Evolutionary conservation across 2,329 filamentous ascomycete species (phyloP), one percentile per base, ranked within the genome.

Genomic region (Alternaria infectoria): DNA sequence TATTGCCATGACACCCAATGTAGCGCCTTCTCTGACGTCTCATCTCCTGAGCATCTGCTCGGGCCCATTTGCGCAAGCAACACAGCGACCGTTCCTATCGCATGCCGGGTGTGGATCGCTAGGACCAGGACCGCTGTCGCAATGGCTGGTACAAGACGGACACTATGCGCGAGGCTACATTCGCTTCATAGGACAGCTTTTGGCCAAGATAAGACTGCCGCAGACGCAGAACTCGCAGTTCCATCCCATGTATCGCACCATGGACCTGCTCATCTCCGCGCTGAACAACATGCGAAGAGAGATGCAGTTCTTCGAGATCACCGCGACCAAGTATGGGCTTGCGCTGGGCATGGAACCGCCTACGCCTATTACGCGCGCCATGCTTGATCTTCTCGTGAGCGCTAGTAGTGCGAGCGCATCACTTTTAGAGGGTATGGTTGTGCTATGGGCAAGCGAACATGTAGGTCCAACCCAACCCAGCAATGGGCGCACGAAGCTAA

Each of bases 401-500:
- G 84, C 84, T 5, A 83, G 86, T 12, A 83, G 83, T 54, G 80
- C 84, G 0, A 83, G 81, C 8, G 81, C 82, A 3, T 84, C 80
- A 2, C 74, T 92, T 72, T 80, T 93, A 3, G 90, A 93, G 74
- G 90, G 89, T 6, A 83, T 92, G 65, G 86, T 92, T 3, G 85
- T 92, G n/a, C 86, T 93, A 23, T 94, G 90, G 89, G 89, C 88
- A n/a, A 93, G 90, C 1, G 91, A 95, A 79, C 87, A 85, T 67
- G 83, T 83, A 79, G 49, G 81, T 74, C 17, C 12, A 9, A 26
- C 3, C 4, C 12, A 30, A 15, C 11, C 23, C 25, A 6, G 15
- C 15, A 7, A 11, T 13, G 4, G 15, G 15, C 17, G n/a, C 5
- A 15, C 15, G 23, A 40, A 32, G 26, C 65, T 70, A 52, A 77